Conservation (phyloP, 2,329 filamentous ascomycete species). For the Fusarium poae region DNA sequence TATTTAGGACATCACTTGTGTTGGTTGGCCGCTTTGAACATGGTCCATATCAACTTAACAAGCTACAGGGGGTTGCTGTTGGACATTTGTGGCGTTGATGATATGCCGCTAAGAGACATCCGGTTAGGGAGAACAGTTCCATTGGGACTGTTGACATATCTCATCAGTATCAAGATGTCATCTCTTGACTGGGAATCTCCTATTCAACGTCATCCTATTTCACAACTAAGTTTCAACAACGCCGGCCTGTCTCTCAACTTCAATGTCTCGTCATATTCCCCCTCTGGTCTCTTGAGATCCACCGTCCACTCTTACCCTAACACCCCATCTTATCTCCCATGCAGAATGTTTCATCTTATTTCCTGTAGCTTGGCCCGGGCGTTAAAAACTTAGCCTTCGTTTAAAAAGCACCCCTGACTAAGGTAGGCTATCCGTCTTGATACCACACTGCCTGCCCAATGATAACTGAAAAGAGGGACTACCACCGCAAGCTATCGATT, state of each 20-base stretch:
- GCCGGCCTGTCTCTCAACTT: background rate
- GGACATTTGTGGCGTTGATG: constrained; percentile 19
- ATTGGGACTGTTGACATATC: background rate
- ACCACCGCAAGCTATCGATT: constrained; percentile 39
- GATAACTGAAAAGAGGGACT: background rate
- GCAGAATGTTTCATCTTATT: constrained; percentile 29
- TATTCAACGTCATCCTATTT: background rate
- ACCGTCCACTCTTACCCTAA: background rate
- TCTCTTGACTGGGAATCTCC: background rate
- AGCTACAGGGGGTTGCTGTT: background rate
- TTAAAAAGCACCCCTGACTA: constrained; percentile 3
- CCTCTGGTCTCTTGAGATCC: background rate
- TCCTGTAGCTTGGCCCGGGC: constrained; percentile 9
- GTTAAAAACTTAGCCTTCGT: constrained; percentile 6
- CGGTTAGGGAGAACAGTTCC: background rate
- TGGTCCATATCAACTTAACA: background rate
- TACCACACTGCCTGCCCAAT: constrained; percentile 3
- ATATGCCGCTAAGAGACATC: background rate
- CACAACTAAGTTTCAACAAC: background rate
- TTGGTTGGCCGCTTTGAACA: constrained; percentile 4
- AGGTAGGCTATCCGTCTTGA: constrained; percentile 14
- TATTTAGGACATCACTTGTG: background rate
- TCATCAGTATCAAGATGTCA: background rate
- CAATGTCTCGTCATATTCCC: constrained; percentile 2
- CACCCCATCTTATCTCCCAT: background rate